Conservation (phyloP, 108 stramenopile genomes). For the Cyclostephanos tholiformis region DNA sequence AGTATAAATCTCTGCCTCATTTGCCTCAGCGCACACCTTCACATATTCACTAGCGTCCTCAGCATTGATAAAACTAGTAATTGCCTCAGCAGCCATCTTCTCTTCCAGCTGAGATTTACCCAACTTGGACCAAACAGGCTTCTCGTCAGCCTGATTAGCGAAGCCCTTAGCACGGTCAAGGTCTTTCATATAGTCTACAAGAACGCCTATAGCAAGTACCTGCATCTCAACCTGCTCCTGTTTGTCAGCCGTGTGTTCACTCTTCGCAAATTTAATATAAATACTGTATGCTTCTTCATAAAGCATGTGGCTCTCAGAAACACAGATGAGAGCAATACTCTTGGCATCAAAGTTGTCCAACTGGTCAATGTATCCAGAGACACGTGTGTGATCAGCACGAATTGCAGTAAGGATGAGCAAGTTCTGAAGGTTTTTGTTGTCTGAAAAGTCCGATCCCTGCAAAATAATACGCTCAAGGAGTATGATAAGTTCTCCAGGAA, state of each 20-base stretch:
- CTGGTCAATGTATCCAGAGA: slow-evolving; percentile 99
- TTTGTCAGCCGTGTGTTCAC: slow-evolving; percentile 87
- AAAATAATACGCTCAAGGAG: slow-evolving; percentile 99
- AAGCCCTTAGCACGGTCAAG: slow-evolving; percentile 98
- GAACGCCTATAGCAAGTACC: slow-evolving; percentile 95
- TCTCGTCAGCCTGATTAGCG: slow-evolving; percentile 95
- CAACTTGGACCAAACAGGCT: slow-evolving; percentile 98
- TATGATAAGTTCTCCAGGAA: slow-evolving; percentile 97
- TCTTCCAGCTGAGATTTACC: slow-evolving; percentile 98
- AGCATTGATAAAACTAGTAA: slow-evolving; percentile 97
- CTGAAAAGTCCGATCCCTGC: slow-evolving; percentile 98
- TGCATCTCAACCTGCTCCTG: slow-evolving; percentile 93
- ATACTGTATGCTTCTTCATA: slow-evolving; percentile 99
- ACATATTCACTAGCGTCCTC: slow-evolving; percentile 95
- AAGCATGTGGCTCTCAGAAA: slow-evolving; percentile 97
- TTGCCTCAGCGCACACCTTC: slow-evolving; percentile 93
- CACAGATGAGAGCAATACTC: slow-evolving; percentile 98
- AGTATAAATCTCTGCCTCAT: slow-evolving; percentile 91
- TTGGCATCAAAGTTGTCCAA: slow-evolving; percentile 99
- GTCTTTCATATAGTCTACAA: slow-evolving; percentile 97
- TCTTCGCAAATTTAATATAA: slow-evolving; percentile 98
- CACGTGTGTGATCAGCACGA: slow-evolving; percentile 91
- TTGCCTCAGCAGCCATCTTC: slow-evolving; percentile 95
- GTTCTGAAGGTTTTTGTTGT: slow-evolving; percentile 99
- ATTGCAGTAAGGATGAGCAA: slow-evolving; percentile 99